Percentiles rank a stretch among this genome's conserved stretches.
phyloP scores from a whole-genome alignment of 2,329 filamentous ascomycete species.

The Ophioceras dolichostomum region DNA sequence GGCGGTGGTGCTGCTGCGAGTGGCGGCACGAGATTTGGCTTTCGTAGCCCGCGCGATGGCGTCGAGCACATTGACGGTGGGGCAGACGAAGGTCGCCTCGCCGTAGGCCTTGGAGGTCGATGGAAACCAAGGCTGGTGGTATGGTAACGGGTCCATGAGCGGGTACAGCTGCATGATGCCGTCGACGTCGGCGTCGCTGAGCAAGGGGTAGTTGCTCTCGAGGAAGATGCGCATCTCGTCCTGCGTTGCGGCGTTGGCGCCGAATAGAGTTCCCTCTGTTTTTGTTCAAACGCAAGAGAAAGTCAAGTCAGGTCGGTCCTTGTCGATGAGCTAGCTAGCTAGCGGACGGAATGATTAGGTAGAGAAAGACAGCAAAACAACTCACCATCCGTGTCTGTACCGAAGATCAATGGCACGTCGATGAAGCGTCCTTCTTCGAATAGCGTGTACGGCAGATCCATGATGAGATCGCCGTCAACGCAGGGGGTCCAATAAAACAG shows the following conservation, averaged over 20 bases:
- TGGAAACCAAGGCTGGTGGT: conserved; percentile 30
- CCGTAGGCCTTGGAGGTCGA: conserved; percentile 28
- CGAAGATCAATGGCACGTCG: conserved; percentile 31
- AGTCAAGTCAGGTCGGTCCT: not conserved
- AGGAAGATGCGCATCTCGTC: conserved; percentile 26
- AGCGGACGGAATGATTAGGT: not conserved
- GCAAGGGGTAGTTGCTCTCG: conserved; percentile 30
- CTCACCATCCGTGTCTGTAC: conserved; percentile 29
- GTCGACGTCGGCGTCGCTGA: conserved; percentile 14
- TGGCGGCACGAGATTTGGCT: too few relatives aligned
- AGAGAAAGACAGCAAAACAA: not conserved
- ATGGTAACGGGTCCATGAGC: conserved; percentile 17
- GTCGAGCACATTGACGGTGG: conserved; percentile 24
- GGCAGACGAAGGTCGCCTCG: conserved; percentile 32
- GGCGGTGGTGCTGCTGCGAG: too few relatives aligned
- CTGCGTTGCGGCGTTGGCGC: conserved; percentile 20
- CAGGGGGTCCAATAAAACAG: conserved; percentile 39
- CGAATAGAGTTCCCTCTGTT: conserved; percentile 34
- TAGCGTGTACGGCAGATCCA: conserved; percentile 26
- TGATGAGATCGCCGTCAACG: conserved; percentile 32
- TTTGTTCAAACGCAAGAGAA: too few relatives aligned
- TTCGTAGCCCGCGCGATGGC: conserved; percentile 14
- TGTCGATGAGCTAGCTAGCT: not conserved
- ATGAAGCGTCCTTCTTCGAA: conserved; percentile 26
- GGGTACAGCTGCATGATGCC: conserved; percentile 27